Conservation (phyloP, 1,284 basidiomycete genomes). For the Austroboletus niveus region DNA sequence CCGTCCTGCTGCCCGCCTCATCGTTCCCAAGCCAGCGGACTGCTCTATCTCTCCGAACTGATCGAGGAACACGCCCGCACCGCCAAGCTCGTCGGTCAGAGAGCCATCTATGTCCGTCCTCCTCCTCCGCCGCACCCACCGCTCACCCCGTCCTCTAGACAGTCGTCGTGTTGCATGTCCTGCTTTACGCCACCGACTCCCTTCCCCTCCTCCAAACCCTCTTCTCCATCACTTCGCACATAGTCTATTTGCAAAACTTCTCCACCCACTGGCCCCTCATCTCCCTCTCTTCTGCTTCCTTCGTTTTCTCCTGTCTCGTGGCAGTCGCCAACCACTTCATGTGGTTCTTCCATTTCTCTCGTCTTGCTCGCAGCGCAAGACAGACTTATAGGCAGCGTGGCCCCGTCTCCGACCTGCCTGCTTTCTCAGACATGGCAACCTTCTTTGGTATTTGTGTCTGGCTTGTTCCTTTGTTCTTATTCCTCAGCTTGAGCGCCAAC, state of each 20-base stretch:
- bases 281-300: constrained; percentile 78
- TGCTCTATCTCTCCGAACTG: constrained; percentile 89
- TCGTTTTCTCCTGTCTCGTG: constrained; percentile 79
- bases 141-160: constrained; percentile 43
- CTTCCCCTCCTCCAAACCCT: constrained; percentile 71
- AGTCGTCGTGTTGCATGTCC: constrained; percentile 73
- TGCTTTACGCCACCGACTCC: constrained; percentile 78
- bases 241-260: constrained; percentile 91
- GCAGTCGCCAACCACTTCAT: constrained; percentile 89
- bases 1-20: constrained; percentile 11
- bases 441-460: constrained; percentile 94
- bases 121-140: neutral
- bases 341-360: constrained; percentile 93
- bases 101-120: constrained; percentile 78
- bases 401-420: constrained; percentile 42
- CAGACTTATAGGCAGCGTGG: constrained; percentile 44
- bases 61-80: constrained; percentile 88
- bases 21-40: constrained; percentile 70
- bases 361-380: constrained; percentile 53
- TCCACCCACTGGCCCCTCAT: constrained; percentile 87
- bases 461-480: constrained; percentile 88
- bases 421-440: constrained; percentile 86
- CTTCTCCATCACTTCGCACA: constrained; percentile 82
- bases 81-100: constrained; percentile 79
- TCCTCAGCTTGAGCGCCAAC: constrained; percentile 91